Conservation (phyloP, 2,329 filamentous ascomycete genomes). For the Shiraia sp. region DNA sequence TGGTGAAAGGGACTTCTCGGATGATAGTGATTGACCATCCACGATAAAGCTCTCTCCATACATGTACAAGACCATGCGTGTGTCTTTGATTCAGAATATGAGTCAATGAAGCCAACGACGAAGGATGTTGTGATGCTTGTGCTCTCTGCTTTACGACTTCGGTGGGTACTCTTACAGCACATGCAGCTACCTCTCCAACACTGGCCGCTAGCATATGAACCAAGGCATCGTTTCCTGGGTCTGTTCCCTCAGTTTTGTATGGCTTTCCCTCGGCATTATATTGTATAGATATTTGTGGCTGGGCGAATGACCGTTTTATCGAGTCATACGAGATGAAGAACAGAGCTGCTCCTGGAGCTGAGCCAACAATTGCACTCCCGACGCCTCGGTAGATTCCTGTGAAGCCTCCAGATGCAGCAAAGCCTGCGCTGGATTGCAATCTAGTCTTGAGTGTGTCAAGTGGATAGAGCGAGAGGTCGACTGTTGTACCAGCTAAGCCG, state of each 20-base stretch:
- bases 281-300: constrained; percentile 9
- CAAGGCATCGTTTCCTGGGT: constrained; percentile 34
- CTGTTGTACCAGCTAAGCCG: constrained; percentile 89
- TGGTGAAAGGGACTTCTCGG: constrained; percentile 94
- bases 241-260: constrained; percentile 18
- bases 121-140: constrained; percentile 81
- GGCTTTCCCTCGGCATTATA: constrained; percentile 36
- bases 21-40: constrained; percentile 93
- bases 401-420: constrained; percentile 85
- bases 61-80: constrained; percentile 53
- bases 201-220: constrained; percentile 83
- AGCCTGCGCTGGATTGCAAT: constrained; percentile 79
- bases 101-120: constrained; percentile 66
- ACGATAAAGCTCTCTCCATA: constrained; percentile 85
- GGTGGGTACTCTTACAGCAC: constrained; percentile 88
- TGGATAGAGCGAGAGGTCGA: constrained; percentile 94
- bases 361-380: constrained; percentile 85
- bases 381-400: constrained; percentile 90
- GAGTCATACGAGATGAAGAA: constrained; percentile 97
- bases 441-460: constrained; percentile 99
- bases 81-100: constrained; percentile 62
- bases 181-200: constrained; percentile 88
- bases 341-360: constrained; percentile 88
- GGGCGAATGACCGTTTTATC: constrained; percentile 53
- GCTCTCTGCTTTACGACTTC: constrained; percentile 97